Percentiles rank a stretch among this genome's conserved stretches.
Conservation (phyloP, 2,329 filamentous ascomycete species). For the Aspergillus carbonarius region DNA sequence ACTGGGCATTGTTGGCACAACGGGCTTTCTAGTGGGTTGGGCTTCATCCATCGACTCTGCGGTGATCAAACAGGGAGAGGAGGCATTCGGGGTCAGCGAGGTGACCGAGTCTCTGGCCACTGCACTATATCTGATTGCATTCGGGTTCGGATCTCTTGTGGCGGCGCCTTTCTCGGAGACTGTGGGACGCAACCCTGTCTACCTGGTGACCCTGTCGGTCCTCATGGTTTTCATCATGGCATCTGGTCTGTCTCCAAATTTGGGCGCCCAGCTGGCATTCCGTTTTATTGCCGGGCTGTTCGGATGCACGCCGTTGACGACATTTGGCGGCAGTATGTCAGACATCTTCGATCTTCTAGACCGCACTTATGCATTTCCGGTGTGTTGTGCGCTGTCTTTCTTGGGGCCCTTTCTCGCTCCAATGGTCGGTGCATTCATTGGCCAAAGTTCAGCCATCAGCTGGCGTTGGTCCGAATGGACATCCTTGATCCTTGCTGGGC, state of each 20-base stretch:
- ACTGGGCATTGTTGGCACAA: conserved; percentile 40
- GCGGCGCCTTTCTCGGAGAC: conserved; percentile 51
- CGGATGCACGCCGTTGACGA: conserved; percentile 45
- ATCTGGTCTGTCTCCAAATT: conserved; percentile 48
- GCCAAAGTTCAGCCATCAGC: conserved; percentile 31
- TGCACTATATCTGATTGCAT: conserved; percentile 38
- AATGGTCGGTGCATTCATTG: conserved; percentile 48
- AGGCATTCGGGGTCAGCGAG: conserved; percentile 43
- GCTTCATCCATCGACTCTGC: conserved; percentile 49
- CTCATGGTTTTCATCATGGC: conserved; percentile 54
- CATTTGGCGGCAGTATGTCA: conserved; percentile 44
- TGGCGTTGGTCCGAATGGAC: conserved; percentile 53
- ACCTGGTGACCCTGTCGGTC: conserved; percentile 47
- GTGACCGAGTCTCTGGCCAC: conserved; percentile 48
- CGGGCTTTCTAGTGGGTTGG: conserved; percentile 50
- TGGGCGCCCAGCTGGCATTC: conserved; percentile 49
- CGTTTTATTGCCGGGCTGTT: conserved; percentile 52
- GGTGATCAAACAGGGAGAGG: conserved; percentile 25
- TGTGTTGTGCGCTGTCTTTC: conserved; percentile 50
- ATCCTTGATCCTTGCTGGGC: conserved; percentile 38
- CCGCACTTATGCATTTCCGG: conserved; percentile 49
- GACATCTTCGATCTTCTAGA: conserved; percentile 51
- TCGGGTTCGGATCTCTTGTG: conserved; percentile 50
- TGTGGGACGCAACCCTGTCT: conserved; percentile 49
- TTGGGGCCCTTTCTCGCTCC: conserved; percentile 39